Evolutionary conservation across 352 stramenopile genomes (phyloP), one percentile per base, ranked within the genome.

Genomic region (Aphanomyces euteiches): DNA sequence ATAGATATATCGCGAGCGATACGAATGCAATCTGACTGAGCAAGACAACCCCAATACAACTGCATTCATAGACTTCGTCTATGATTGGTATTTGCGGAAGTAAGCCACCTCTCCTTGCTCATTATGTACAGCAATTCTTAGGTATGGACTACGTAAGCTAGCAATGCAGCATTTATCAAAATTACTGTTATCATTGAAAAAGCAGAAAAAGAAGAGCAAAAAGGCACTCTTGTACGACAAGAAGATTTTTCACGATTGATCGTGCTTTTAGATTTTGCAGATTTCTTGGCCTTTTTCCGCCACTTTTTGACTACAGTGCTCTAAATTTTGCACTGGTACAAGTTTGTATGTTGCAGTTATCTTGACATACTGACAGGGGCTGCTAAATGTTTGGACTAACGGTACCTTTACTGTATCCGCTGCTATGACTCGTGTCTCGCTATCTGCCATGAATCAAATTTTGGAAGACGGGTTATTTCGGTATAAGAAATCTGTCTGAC

Each of bases 1-100:
- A 12, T 53, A 89, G 78, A 79, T 92, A 39, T 93, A 91, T 71
- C 83, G 82, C 8, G 85, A 93, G 50, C 80, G 83, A 68, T 90
- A 88, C 68, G 83, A 91, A 72, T 73, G 76, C 21, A 85, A 85
- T 73, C 67, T 87, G 37, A 82, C 78, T 50, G 75, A 88, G n/a
- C 84, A 93, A 70, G 90, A 93, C 66, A 84, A 83, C 39, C 83
- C 73, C 68, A 78, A 83, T 3, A 82, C 83, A 36, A 93, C 90
- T 77, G 81, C 86, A 47, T 92, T 90, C 67, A 90, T 83, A 64
- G 83, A 93, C 72, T 93, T 91, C 64, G 80, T 93, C 57, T 91
- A 91, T 72, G 85, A 92, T 70, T 90, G 85, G 85, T 84, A 92
- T 50, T 87, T 90, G 41, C 83, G 85, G 57, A 92, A 92, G 77